Evolutionary conservation across 345 rosid species (phyloP).

Genomic region (Erucastrum elatum): DNA sequence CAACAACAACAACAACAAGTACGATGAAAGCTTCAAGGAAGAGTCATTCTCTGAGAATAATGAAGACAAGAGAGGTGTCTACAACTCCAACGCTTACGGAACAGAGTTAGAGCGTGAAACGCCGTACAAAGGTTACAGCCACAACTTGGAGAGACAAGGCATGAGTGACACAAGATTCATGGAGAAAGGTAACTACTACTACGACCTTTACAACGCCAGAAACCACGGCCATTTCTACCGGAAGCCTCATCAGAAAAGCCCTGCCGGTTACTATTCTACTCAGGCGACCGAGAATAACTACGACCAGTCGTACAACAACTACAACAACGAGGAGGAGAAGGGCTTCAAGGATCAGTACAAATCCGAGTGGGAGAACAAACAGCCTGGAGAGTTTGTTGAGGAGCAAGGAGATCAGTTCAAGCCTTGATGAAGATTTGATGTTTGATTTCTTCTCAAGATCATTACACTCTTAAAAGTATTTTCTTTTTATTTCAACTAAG

Average conservation of each 20-base stretch:
- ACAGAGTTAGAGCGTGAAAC: conserved; percentile 37
- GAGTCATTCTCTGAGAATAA: conserved; percentile 23
- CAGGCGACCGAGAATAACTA: conserved; percentile 26
- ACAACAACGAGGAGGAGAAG: conserved; percentile 20
- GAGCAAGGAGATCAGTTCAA: conserved; percentile 36
- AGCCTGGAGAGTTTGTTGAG: conserved; percentile 34
- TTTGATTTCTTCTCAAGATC: conserved; percentile 31
- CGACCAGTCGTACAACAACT: conserved; percentile 32
- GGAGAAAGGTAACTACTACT: conserved; percentile 47
- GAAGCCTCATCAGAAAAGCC: conserved; percentile 26
- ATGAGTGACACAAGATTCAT: conserved; percentile 53
- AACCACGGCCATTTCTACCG: conserved; percentile 38
- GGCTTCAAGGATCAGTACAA: conserved; percentile 35
- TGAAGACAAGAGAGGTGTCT: conserved; percentile 22
- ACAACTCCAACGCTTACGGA: conserved; percentile 40
- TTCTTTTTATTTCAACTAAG: conserved; percentile 29
- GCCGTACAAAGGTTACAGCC: conserved; percentile 37
- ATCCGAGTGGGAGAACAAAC: conserved; percentile 36
- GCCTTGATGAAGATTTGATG: conserved; percentile 34
- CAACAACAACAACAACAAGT: conserved; percentile 15
- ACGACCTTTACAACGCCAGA: conserved; percentile 38
- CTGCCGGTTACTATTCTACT: conserved; percentile 33
- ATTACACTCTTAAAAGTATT: conserved; percentile 21
- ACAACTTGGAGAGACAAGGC: conserved; percentile 43
- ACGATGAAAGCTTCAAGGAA: conserved; percentile 21